These are phyloP conservation scores for Dryas drummondii DNA, from an alignment of 306 rosid species.

Conservation along the genomic window DNA sequence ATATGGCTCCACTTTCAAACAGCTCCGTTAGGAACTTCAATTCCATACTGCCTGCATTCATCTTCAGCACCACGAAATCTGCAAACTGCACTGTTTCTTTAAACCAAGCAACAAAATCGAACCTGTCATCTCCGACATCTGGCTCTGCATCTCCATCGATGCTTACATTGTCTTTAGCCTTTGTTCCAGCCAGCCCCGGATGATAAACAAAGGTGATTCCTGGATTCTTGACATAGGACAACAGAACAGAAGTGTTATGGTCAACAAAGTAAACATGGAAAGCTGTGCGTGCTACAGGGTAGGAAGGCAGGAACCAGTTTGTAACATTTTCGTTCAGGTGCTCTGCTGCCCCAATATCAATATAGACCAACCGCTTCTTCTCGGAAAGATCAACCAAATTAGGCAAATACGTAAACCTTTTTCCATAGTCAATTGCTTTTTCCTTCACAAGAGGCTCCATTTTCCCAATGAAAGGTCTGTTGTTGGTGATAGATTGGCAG, in stretches of 20 bases:
- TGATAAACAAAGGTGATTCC: conserved; percentile 87
- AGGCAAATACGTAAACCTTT: conserved; percentile 50
- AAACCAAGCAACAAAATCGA: conserved; percentile 81
- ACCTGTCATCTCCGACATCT: conserved; percentile 53
- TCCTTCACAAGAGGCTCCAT: conserved; percentile 71
- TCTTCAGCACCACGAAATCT: conserved; percentile 82
- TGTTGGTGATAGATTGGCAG: conserved; percentile 49
- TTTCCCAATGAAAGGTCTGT: conserved; percentile 46
- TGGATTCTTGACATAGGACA: conserved; percentile 58
- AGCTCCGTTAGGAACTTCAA: conserved; percentile 60
- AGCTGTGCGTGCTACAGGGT: conserved; percentile 58
- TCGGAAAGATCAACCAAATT: conserved; percentile 50
- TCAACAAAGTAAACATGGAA: conserved; percentile 76
- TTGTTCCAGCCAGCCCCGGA: conserved; percentile 62
- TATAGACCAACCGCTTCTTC: conserved; percentile 53
- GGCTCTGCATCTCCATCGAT: conserved; percentile 47
- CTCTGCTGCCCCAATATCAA: conserved; percentile 67
- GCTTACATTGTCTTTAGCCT: background rate
- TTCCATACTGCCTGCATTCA: conserved; percentile 68
- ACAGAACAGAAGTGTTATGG: conserved; percentile 61
- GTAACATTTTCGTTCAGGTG: conserved; percentile 39
- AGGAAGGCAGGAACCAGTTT: conserved; percentile 65
- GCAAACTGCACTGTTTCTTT: conserved; percentile 66
- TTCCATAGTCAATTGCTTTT: conserved; percentile 25
- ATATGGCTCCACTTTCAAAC: conserved; percentile 67